Evolutionary conservation across 2,329 filamentous ascomycete species (phyloP).

Genomic region (Zopfia rhizophila): DNA sequence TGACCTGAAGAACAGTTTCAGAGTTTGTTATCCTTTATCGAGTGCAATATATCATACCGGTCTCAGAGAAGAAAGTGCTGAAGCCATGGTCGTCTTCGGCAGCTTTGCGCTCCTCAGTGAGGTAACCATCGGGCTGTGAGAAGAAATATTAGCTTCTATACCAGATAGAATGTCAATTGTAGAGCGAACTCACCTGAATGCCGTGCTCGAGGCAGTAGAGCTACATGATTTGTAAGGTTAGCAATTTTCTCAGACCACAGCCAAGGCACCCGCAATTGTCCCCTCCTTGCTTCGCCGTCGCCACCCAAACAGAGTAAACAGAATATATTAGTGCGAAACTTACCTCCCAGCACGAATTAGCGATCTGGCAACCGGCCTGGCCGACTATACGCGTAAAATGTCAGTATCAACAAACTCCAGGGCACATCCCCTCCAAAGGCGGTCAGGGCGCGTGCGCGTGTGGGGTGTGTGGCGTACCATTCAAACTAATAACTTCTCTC

Average conservation of each 20-base stretch:
- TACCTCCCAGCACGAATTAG: slow-evolving; percentile 99
- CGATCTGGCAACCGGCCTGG: slow-evolving; percentile 99
- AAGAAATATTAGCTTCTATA: slow-evolving; percentile 32
- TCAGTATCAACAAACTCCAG: slow-evolving; percentile 60
- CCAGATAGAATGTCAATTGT: slow-evolving; percentile 22
- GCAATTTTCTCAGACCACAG: slow-evolving; percentile 40
- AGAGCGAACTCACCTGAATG: slow-evolving; percentile 80
- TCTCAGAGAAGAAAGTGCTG: slow-evolving; percentile 99
- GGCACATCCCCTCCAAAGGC: slow-evolving; percentile 42
- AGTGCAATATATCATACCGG: slow-evolving; percentile 71
- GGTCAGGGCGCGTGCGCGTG: slow-evolving; percentile 56
- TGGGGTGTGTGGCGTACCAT: slow-evolving; percentile 73
- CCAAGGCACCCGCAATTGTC: slow-evolving; percentile 49
- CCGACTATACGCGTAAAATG: slow-evolving; percentile 77
- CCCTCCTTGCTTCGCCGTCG: slow-evolving; percentile 29
- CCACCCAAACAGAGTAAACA: slow-evolving; percentile 18
- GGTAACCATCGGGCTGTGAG: slow-evolving; percentile 91
- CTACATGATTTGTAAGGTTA: slow-evolving; percentile 62
- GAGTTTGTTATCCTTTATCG: slow-evolving; percentile 26
- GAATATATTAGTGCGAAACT: slow-evolving; percentile 56
- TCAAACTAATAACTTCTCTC: slow-evolving; percentile 99
- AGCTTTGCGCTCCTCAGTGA: slow-evolving; percentile 97
- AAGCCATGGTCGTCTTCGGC: slow-evolving; percentile 95
- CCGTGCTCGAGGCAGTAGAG: slow-evolving; percentile 99
- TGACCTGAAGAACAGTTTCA: slow-evolving; percentile 71